Base-by-base conservation (phyloP, 345 rosid genomes). In the Trapa bicornis region DNA sequence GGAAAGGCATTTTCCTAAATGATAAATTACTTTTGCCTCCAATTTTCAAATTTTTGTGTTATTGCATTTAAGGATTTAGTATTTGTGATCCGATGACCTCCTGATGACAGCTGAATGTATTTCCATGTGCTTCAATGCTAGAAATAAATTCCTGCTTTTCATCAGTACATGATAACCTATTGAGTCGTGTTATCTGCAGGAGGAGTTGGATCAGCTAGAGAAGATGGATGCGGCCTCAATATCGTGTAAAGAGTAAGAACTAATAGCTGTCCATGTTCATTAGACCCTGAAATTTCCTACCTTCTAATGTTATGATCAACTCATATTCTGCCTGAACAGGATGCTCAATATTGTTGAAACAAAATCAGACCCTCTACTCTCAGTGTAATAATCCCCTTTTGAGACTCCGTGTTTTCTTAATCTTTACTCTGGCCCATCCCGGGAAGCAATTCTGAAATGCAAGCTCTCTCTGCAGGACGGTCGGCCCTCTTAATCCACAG, bases 321-420 rank as follows among this genome's bases (percentile, higher is more conserved):
- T 39, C 66, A 60, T 61, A 43, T 75, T 64, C 13, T 69, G 67
- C 53, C 53, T n/a, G n/a, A 22, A 37, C 83, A 93, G 98, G 77
- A 76, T 88, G 77, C 79, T 84, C 58, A 67, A 61, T 65, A 76
- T 68, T 66, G 84, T 93, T 61, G 87, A 85, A 60, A 74, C n/a
- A n/a, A 83, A 65, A 62, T 89, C 98, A 0, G 97, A 93, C 77
- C 88, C 97, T 0, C 83, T 89, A 17, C 91, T 93, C 38, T 84
- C 93, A 52, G 66, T 73, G 98, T 93, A 85, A 79, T 60, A 36
- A 5, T 37, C 57, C 52, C 43, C 61, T 7, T 37, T 32, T 33
- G 35, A 50, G 22, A 9, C 68, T 37, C 42, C 60, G 38, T 22
- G 0, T 11, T 38, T 32, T 67, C 56, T 5, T n/a, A n/a, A 41